phyloP scores from a whole-genome alignment of 1,284 basidiomycete genomes.

The Gomphus sp. region DNA sequence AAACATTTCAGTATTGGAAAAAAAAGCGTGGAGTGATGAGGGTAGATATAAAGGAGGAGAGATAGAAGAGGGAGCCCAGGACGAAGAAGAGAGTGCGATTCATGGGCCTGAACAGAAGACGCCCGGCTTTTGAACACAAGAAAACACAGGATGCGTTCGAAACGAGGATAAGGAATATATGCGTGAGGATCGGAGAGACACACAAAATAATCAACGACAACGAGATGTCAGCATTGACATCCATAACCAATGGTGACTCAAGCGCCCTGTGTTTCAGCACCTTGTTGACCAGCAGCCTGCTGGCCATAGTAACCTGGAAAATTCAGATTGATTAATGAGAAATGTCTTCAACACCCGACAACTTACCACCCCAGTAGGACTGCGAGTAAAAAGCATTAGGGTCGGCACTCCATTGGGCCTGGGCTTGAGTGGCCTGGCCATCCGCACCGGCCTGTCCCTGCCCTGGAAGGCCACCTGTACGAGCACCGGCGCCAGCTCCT shows the following conservation, averaged over 20 bases:
- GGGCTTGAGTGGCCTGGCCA: constrained; percentile 36
- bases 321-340: background rate
- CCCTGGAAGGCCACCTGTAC: constrained; percentile 48
- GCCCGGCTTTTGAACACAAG: constrained; percentile 15
- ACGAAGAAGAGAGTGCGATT: constrained; percentile 7
- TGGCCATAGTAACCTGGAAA: constrained; percentile 67
- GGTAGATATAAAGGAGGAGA: constrained; percentile 11
- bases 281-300: constrained; percentile 50
- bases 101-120: constrained; percentile 8
- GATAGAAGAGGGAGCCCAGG: constrained; percentile 7
- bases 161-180: constrained; percentile 18
- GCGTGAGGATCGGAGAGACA: background rate
- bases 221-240: background rate
- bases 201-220: constrained; percentile 8
- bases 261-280: constrained; percentile 37
- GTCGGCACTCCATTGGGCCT: constrained; percentile 64
- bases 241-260: constrained; percentile 8
- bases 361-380: constrained; percentile 76
- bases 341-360: background rate
- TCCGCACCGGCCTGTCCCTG: constrained; percentile 33
- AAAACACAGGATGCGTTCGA: constrained; percentile 16
- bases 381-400: constrained; percentile 63
- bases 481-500: constrained; percentile 38
- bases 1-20: constrained; percentile 5
- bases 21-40: constrained; percentile 1